Evolutionary conservation across 257 asterid species (phyloP), one percentile per base, ranked within the genome.

Genomic region (Asclepias syriaca): DNA sequence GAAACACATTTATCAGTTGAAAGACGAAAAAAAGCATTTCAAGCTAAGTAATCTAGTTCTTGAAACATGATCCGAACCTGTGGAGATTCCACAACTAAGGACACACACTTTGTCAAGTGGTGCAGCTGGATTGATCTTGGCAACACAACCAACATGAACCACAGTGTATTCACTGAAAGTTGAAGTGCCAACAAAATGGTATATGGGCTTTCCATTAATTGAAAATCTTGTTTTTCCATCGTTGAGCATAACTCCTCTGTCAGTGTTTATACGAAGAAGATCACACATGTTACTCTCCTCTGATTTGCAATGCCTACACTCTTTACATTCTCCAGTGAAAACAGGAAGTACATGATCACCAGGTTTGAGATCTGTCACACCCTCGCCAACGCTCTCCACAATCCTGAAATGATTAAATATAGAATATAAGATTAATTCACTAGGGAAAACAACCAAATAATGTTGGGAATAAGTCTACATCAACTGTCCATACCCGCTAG

Each of bases 41-140:
- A 46, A 46, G 50, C 50, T 9, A 46, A 46, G 10, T 46, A 46
- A 46, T 11, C 6, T 34, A 3, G 39, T 46, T 46, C 50, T 46
- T 46, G 13, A 46, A 46, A 46, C 50, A 5, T 19, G n/a, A 1
- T n/a, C 10, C 51, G 8, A 63, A 63, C 67, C 67, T 32, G 67
- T 63, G 67, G 67, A 63, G 48, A 63, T 63, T 32, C 67, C 67
- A 34, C 67, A 63, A 34, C 67, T 63, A 6, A 63, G 67, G 12
- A 63, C 48, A 63, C 67, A 59, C 7, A 59, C 65, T 59, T 59
- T 24, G 34, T 59, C 65, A 22, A 59, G 65, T 59, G 65, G 65
- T 46, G 50, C 50, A 59, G 65, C 65, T 59, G 65, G 65, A 8
- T 59, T 59, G 18, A 59, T 59, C 65, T 59, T 59, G 16, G 65